Evolutionary conservation across 2,329 filamentous ascomycete genomes (phyloP).

Genomic region (Fusarium lyarnte): DNA sequence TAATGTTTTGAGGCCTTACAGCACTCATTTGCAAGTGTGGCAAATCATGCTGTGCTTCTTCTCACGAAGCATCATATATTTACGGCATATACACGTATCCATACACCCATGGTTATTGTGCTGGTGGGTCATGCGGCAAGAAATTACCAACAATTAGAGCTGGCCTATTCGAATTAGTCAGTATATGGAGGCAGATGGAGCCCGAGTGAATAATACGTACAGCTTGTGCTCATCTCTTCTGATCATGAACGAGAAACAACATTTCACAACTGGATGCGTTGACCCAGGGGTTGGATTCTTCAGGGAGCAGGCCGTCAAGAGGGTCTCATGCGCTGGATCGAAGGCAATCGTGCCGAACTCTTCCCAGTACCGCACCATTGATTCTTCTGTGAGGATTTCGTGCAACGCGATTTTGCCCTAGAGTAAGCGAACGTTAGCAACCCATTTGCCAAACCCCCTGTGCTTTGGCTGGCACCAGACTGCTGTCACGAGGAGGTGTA

Average conservation of each 20-base stretch:
- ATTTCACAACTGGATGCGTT: constrained; percentile 80
- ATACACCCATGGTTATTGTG: constrained; percentile 29
- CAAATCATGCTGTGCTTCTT: not conserved
- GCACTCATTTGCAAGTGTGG: not conserved
- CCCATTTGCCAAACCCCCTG: not conserved
- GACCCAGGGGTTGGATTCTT: constrained; percentile 80
- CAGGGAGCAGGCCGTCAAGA: constrained; percentile 90
- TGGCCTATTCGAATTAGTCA: constrained; percentile 68
- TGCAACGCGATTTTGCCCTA: constrained; percentile 95
- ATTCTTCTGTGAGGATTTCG: constrained; percentile 94
- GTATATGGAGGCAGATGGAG: constrained; percentile 15
- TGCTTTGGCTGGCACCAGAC: constrained; percentile 1
- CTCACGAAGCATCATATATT: not conserved
- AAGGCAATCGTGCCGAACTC: constrained; percentile 99
- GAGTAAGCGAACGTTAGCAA: constrained; percentile 29
- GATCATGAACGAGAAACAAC: constrained; percentile 98
- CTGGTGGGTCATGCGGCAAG: constrained; percentile 78
- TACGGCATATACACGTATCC: not conserved
- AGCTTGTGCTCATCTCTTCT: constrained; percentile 94
- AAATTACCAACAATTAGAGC: constrained; percentile 98
- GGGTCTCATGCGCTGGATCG: constrained; percentile 91
- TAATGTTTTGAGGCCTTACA: constrained; percentile 2
- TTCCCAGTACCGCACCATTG: constrained; percentile 97
- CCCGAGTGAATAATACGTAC: constrained; percentile 64
- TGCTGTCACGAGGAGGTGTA: constrained; percentile 8